Evolutionary conservation across 2,329 filamentous ascomycete genomes (phyloP).

Genomic region (Xylariaceae sp.): DNA sequence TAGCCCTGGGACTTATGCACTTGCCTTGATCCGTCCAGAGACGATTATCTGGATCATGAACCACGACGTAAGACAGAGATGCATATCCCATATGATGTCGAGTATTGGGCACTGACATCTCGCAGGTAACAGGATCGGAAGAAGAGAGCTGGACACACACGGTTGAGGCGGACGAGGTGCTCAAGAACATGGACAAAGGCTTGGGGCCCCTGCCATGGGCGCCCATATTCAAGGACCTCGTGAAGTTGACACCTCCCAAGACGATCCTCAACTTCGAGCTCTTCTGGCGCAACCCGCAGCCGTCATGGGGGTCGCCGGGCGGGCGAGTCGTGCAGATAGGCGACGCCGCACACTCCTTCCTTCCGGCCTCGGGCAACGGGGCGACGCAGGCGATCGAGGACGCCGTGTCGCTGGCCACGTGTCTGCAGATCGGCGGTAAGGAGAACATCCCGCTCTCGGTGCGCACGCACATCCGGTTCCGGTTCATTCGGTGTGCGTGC

Average conservation of each 20-base stretch:
- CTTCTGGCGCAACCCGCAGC: conserved; percentile 37
- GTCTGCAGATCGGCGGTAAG: conserved; percentile 33
- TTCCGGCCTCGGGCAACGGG: conserved; percentile 37
- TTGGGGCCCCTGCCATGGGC: conserved; percentile 30
- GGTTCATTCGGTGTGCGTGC: conserved; percentile 33
- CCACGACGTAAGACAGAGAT: conserved; percentile 30
- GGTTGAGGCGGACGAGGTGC: conserved; percentile 31
- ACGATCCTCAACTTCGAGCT: conserved; percentile 37
- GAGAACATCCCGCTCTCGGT: conserved; percentile 29
- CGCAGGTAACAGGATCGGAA: conserved; percentile 32
- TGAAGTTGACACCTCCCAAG: conserved; percentile 28
- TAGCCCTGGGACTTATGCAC: conserved; percentile 37
- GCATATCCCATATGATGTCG: not conserved
- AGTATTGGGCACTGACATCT: conserved; percentile 10
- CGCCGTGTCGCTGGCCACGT: conserved; percentile 33
- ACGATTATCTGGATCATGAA: conserved; percentile 37
- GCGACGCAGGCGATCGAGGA: conserved; percentile 40
- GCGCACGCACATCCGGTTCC: conserved; percentile 33
- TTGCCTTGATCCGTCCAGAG: conserved; percentile 31
- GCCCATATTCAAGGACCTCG: conserved; percentile 31
- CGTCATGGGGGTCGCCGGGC: conserved; percentile 32
- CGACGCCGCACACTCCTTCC: conserved; percentile 37
- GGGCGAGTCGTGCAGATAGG: conserved; percentile 35
- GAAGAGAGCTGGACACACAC: conserved; percentile 35
- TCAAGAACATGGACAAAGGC: conserved; percentile 33